These are phyloP conservation scores for Striga asiatica DNA, from an alignment of 257 asterid species.

Conservation along the genomic window DNA sequence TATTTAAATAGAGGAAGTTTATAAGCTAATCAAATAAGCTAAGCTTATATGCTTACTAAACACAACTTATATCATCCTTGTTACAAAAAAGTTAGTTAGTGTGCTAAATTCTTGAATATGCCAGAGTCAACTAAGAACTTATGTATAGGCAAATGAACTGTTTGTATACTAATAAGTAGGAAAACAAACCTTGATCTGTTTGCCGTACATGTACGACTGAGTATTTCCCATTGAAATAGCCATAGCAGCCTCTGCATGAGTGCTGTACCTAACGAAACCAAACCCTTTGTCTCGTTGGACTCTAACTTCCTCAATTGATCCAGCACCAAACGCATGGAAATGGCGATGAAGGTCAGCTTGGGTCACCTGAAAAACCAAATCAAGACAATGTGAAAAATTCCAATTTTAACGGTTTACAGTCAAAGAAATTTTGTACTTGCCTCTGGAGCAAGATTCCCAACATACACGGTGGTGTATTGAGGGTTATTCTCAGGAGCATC, in stretches of 20 bases:
- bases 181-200: slow-evolving; percentile 61
- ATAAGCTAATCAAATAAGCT: too few species aligned
- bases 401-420: not conserved
- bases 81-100: too few species aligned
- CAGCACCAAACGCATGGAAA: slow-evolving; percentile 83
- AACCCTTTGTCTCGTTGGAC: slow-evolving; percentile 92
- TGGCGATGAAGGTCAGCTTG: slow-evolving; percentile 86
- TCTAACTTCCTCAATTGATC: slow-evolving; percentile 83
- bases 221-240: slow-evolving; percentile 83
- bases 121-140: not conserved
- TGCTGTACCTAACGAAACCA: slow-evolving; percentile 84
- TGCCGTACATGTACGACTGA: slow-evolving; percentile 53
- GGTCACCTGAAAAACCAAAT: slow-evolving; percentile 42
- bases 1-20: too few species aligned
- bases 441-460: slow-evolving; percentile 83
- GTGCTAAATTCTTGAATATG: not conserved
- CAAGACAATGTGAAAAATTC: too few species aligned
- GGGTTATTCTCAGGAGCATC: slow-evolving; percentile 84
- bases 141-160: too few species aligned
- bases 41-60: too few species aligned
- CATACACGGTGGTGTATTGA: slow-evolving; percentile 70
- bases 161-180: not conserved
- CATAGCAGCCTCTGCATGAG: slow-evolving; percentile 87
- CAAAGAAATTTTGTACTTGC: slow-evolving; percentile 19
- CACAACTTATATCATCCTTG: too few species aligned